Evolutionary conservation across 495 filamentous ascomycete species (phyloP).

Genomic region (Chaetomium cochliodes): DNA sequence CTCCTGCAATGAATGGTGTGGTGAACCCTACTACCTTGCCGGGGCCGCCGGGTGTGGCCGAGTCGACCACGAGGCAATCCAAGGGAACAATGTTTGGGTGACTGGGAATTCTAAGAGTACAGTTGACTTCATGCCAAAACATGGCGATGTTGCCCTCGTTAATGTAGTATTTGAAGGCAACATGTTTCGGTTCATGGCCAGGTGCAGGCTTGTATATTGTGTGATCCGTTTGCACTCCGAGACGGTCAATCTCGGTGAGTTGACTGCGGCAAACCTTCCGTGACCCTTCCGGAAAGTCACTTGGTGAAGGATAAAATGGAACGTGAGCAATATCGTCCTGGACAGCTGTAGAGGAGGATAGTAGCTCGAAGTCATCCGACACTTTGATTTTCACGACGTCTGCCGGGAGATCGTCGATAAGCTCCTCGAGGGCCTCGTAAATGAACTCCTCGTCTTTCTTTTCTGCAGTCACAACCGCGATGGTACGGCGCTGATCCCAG

Average conservation of each 20-base stretch:
- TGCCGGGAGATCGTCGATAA: slow-evolving; percentile 5
- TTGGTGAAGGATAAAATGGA: slow-evolving; percentile 12
- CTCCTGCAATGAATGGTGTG: slow-evolving; percentile 20
- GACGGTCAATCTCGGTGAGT: slow-evolving; percentile 18
- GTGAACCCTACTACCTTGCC: slow-evolving; percentile 21
- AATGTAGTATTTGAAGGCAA: slow-evolving; percentile 24
- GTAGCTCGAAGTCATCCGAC: slow-evolving; percentile 3
- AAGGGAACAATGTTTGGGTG: slow-evolving; percentile 40
- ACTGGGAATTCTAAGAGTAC: slow-evolving; percentile 35
- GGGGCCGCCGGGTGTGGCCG: neutral
- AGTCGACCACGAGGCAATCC: slow-evolving; percentile 39
- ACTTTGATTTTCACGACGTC: slow-evolving; percentile 6
- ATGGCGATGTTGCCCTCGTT: slow-evolving; percentile 12
- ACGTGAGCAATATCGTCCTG: slow-evolving; percentile 1
- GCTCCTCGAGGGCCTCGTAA: slow-evolving; percentile 6
- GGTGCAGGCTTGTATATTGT: slow-evolving; percentile 6
- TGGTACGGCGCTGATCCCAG: slow-evolving; percentile 3
- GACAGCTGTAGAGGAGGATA: neutral
- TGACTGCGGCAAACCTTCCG: slow-evolving; percentile 13
- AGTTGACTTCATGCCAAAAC: slow-evolving; percentile 41
- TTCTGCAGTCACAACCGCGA: neutral
- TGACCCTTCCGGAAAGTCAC: neutral
- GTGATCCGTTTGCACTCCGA: slow-evolving; percentile 17
- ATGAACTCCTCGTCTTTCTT: slow-evolving; percentile 11
- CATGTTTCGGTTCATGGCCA: slow-evolving; percentile 11